Conservation (phyloP, 2,329 filamentous ascomycete genomes). For the Xylariaceae sp. region DNA sequence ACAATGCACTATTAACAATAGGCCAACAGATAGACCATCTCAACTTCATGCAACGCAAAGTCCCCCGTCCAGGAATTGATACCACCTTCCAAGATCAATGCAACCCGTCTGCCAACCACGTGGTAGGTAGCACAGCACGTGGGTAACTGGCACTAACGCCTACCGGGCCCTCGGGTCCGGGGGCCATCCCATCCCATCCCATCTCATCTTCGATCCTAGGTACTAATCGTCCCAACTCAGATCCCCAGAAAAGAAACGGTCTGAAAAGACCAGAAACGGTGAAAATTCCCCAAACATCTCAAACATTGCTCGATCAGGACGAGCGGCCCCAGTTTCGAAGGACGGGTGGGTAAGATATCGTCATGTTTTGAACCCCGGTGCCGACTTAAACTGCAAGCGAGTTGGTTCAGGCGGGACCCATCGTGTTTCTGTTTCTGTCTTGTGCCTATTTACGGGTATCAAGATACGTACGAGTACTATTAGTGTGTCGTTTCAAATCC, state of each 20-base stretch:
- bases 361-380: neutral
- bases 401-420: neutral
- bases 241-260: neutral
- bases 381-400: neutral
- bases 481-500: neutral
- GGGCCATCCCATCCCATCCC: too few species aligned
- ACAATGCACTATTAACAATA: too few species aligned
- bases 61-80: neutral
- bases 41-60: too few species aligned
- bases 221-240: neutral
- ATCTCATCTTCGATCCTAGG: too few species aligned
- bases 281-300: neutral
- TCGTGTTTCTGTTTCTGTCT: neutral
- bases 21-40: too few species aligned
- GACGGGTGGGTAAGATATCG: neutral
- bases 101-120: neutral
- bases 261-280: neutral
- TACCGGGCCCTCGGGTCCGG: neutral
- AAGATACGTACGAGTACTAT: neutral
- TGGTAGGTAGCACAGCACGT: neutral
- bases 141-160: neutral
- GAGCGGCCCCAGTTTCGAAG: neutral
- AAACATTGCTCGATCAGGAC: neutral
- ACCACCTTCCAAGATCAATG: neutral
- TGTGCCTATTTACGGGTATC: neutral